These are phyloP conservation scores for Austropuccinia psidii DNA, from an alignment of 1,284 basidiomycete genomes.

Conservation along the genomic window DNA sequence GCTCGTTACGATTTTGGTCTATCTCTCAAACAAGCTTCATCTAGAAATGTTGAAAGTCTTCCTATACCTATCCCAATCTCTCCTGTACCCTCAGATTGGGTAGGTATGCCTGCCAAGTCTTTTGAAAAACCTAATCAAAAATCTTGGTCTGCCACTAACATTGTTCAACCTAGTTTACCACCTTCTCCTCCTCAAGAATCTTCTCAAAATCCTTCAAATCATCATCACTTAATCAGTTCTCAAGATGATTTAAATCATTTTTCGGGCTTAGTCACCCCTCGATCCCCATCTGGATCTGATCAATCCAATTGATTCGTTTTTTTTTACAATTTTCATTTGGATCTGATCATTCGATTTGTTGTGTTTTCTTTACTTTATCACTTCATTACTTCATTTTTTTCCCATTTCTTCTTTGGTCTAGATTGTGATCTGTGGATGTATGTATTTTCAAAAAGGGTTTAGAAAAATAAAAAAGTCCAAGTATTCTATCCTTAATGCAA, in stretches of 20 bases:
- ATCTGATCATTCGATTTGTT: background rate
- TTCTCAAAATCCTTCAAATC: background rate
- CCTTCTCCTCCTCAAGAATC: background rate
- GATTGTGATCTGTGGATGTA: no score
- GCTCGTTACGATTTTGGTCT: slow-evolving; percentile 54
- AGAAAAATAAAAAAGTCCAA: no score
- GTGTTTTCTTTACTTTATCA: no score
- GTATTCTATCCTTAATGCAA: no score
- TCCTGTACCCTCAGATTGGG: background rate
- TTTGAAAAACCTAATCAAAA: background rate
- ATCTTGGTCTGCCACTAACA: background rate
- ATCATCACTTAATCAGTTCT: background rate
- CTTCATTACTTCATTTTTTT: no score
- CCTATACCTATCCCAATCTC: background rate
- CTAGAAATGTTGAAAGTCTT: background rate
- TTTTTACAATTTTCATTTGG: background rate
- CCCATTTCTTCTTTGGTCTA: no score
- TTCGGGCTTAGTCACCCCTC: slow-evolving; percentile 9
- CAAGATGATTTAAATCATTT: background rate
- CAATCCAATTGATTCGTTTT: background rate
- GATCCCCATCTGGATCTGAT: slow-evolving; percentile 3
- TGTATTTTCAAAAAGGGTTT: no score
- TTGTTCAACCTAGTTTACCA: background rate
- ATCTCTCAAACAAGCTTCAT: slow-evolving; percentile 49
- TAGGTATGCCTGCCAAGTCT: background rate